Evolutionary conservation across 2,329 filamentous ascomycete genomes (phyloP).

Genomic region (Cercospora janseana): DNA sequence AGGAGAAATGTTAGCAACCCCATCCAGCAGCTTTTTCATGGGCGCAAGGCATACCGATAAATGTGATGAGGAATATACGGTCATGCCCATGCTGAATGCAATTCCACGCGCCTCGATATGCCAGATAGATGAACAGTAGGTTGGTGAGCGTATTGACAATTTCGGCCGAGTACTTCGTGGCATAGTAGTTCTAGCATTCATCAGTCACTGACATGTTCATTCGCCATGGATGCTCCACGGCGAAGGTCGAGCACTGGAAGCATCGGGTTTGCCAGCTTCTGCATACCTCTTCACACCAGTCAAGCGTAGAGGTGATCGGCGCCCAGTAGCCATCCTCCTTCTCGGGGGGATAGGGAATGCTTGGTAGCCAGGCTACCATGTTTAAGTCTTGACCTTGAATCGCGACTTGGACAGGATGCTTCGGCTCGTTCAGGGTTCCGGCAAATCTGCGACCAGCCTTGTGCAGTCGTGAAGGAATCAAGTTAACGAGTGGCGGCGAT

Average conservation of each 20-base stretch:
- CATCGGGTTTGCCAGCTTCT: neutral
- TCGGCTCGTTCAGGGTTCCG: too few species aligned
- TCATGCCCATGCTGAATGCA: conserved; percentile 72
- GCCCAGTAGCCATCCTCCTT: conserved; percentile 53
- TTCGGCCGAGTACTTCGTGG: conserved; percentile 72
- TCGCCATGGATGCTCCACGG: conserved; percentile 1
- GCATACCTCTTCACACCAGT: conserved; percentile 75
- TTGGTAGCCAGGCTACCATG: conserved; percentile 38
- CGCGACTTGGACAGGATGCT: too few species aligned
- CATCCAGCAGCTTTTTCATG: too few species aligned
- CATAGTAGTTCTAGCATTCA: conserved; percentile 66
- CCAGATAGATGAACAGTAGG: conserved; percentile 74
- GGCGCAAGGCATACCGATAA: conserved; percentile 44
- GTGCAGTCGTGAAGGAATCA: neutral
- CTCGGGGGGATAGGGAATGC: conserved; percentile 35
- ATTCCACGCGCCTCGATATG: conserved; percentile 69
- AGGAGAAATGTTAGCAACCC: neutral
- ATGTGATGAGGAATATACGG: conserved; percentile 68
- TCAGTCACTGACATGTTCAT: conserved; percentile 1
- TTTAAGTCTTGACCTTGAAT: conserved; percentile 30
- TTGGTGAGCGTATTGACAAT: conserved; percentile 81
- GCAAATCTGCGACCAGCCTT: neutral
- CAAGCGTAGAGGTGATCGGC: conserved; percentile 68
- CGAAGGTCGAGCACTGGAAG: neutral
- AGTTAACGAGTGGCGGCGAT: neutral